Base-by-base conservation (phyloP, 2,329 filamentous ascomycete genomes). In the Falciphora oryzae region DNA sequence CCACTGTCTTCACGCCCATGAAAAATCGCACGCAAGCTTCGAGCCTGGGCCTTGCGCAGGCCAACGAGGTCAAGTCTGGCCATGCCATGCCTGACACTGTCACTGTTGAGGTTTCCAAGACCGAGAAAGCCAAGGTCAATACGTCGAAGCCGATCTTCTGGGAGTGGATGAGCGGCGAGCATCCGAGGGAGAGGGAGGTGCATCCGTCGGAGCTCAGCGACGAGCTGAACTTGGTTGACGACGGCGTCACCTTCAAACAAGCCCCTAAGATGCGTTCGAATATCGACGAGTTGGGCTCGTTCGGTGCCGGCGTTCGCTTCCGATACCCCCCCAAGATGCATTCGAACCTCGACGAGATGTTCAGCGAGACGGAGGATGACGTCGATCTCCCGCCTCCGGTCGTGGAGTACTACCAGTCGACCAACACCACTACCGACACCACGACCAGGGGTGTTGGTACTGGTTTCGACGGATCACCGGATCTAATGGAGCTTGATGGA, bases 141-240 rank as follows among this genome's bases (percentile, higher is more conserved):
- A 62, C 61, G 25, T 57, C 61, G 14, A 29, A 56, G 44, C 61
- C 61, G 16, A 50, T 62, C 11, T 10, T 56, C 28, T 62, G 61
- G 61, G 29, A 62, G 38, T 62, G 61, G 61, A 56, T 56, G 44
- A 62, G 61, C 29, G 61, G 50, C 44, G 61, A 62, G 61, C 8
- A 35, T 22, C 61, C 61, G 10, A 56, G 28, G 53, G 44, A 25
- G 25, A 25, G 61, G 25, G 16, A 29, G 25, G 27, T 29, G 44
- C 22, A 8, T n/a, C 5, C 6, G 44, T 14, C 50, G 61, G 16
- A 25, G 27, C 59, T 18, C 25, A 10, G 8, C 22, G 32, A 28
- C 1, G 13, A 50, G 7, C 14, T n/a, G 11, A 32, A 25, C 18
- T 5, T 13, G n/a, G 8, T 28, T 27, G 2, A 27, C 56, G 22